phyloP scores from a whole-genome alignment of 164 flowering plant species.

The Cinnamomum chago region DNA sequence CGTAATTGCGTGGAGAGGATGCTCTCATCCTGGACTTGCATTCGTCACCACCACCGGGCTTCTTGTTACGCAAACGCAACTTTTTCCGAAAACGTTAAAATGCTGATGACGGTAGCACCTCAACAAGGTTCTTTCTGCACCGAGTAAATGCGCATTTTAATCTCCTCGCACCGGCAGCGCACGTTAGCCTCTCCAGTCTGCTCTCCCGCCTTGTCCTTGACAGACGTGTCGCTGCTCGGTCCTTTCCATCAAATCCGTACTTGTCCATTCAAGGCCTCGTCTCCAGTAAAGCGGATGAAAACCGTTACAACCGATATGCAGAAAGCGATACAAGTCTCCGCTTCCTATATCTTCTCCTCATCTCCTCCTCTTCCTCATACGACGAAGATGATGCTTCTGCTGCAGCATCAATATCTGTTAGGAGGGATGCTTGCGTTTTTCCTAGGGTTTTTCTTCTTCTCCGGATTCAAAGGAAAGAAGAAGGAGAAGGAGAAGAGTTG shows the following conservation, averaged over 20 bases:
- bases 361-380: not conserved
- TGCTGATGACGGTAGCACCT: no score
- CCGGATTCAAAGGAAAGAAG: not conserved
- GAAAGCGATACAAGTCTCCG: not conserved
- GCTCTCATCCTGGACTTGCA: no score
- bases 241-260: not conserved
- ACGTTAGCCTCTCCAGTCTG: not conserved
- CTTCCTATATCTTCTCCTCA: not conserved
- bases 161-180: not conserved
- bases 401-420: conserved; percentile 7
- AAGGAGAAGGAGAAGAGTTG: not conserved
- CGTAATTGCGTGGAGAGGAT: no score
- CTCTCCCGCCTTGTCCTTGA: not conserved
- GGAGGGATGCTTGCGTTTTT: conserved; percentile 19
- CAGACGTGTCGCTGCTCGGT: not conserved
- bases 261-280: not conserved
- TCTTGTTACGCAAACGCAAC: no score
- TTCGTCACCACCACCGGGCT: no score
- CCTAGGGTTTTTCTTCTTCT: conserved; percentile 10
- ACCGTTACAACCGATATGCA: not conserved
- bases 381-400: conserved; percentile 17
- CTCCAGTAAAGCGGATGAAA: not conserved
- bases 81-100: no score
- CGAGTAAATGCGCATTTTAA: not conserved
- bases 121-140: no score